Base-by-base conservation (phyloP, 805 yeast genomes). In the Starmerella gropengiesseri region DNA sequence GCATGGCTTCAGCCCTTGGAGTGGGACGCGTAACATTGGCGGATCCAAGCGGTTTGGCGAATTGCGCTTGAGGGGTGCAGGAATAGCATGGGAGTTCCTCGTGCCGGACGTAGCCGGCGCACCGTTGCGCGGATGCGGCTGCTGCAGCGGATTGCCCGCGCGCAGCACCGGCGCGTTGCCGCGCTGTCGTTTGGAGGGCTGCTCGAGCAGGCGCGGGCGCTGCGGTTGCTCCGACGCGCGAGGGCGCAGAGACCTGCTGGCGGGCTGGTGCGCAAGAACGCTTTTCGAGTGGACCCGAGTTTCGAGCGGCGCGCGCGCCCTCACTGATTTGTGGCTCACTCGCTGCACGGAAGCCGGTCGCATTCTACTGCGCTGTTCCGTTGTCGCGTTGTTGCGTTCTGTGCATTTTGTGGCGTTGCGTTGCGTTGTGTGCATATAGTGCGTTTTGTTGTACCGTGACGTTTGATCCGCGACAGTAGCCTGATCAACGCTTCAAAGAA, bases 211-310 rank as follows among this genome's bases (percentile, higher is more conserved):
- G 40, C 44, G 4, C 7, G 13, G 21, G 11, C 7, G 26, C 40
- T 41, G 34, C n/a, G 13, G 9, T 6, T n/a, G 19, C 31, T 23
- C 14, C 14, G 25, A 6, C 23, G 34, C 13, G 9, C n/a, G 19
- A 11, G 23, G 23, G 14, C 18, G 28, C 9, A 3, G 26, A 7
- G 30, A 14, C 9, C 17, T 23, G 35, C 31, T 25, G 14, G 14
- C 8, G 12, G 25, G 12, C 40, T 43, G 12, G 20, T 7, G 14
- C 25, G 47, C 13, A 14, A 23, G 32, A 40, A 44, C 27, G 47
- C 47, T 12, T 40, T 44, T 34, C 29, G 47, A 11, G 26, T 44
- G 3, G 47, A 44, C 29, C 37, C 32, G 12, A 23, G 37, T n/a
- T n/a, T 32, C 12, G 39, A 41, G 28, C 31, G 18, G 11, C 21